A percentile compares a stretch with the other conserved stretches of the same genome.
Conservation (phyloP, 441 rosid genomes). For the Isatis lusitanica region DNA sequence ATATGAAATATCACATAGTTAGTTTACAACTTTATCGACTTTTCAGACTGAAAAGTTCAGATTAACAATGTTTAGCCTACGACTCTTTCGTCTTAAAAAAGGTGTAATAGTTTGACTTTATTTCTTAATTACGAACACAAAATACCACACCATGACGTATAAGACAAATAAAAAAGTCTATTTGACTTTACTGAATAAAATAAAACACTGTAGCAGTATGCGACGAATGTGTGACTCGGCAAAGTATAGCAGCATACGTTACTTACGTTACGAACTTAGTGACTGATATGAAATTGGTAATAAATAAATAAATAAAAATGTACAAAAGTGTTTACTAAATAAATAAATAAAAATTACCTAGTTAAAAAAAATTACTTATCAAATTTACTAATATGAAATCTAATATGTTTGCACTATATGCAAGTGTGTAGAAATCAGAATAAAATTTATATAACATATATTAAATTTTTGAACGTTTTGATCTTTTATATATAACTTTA, state of each 20-base stretch:
- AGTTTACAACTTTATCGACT: not conserved
- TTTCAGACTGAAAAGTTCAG: not conserved
- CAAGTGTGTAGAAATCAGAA: no score
- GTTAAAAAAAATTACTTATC: no score
- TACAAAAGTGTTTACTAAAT: no score
- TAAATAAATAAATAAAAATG: no score
- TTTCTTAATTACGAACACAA: not conserved
- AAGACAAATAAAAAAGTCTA: not conserved
- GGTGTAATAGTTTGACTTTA: slow-evolving; percentile 1
- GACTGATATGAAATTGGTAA: no score
- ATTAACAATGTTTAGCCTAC: not conserved
- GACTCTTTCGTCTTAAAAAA: slow-evolving; percentile 10
- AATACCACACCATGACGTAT: not conserved
- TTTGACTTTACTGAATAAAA: slow-evolving; percentile 11
- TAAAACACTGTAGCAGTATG: not conserved
- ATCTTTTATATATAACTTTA: no score
- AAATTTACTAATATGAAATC: no score
- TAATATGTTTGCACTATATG: no score
- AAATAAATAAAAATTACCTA: no score
- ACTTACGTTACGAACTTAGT: not conserved
- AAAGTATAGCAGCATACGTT: slow-evolving; percentile 13
- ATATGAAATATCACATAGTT: not conserved
- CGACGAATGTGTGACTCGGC: slow-evolving; percentile 19
- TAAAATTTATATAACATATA: no score
- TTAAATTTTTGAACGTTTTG: no score